These are phyloP conservation scores for Epichloe sp. DNA, from an alignment of 2,329 filamentous ascomycete species.

Conservation along the genomic window DNA sequence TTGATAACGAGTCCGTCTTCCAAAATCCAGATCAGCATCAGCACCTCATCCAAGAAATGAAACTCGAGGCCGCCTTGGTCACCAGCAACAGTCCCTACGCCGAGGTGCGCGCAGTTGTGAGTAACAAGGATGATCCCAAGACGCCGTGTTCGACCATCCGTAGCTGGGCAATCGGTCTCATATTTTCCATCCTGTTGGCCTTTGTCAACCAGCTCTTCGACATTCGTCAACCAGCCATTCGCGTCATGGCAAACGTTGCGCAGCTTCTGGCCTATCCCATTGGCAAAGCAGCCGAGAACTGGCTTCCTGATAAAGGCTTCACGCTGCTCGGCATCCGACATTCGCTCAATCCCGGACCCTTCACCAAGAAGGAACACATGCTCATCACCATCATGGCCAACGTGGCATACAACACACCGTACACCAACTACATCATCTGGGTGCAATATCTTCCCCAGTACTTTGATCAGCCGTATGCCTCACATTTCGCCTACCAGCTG, in stretches of 20 bases:
- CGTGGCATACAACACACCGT: constrained; percentile 37
- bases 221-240: constrained; percentile 41
- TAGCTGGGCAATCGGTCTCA: constrained; percentile 38
- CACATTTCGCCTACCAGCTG: constrained; percentile 40
- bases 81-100: constrained; percentile 44
- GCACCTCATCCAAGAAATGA: constrained; percentile 39
- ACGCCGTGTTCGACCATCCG: constrained; percentile 41
- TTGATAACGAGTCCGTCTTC: constrained; percentile 31
- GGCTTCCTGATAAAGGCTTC: constrained; percentile 37
- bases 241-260: constrained; percentile 40
- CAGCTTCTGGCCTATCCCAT: constrained; percentile 44
- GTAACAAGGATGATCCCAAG: constrained; percentile 38
- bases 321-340: constrained; percentile 32
- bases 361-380: constrained; percentile 49
- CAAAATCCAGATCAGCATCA: constrained; percentile 32
- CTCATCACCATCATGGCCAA: constrained; percentile 51
- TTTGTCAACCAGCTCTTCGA: constrained; percentile 46
- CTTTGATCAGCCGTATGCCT: constrained; percentile 41
- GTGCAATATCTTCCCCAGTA: constrained; percentile 38
- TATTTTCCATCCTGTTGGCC: constrained; percentile 34
- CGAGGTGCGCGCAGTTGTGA: constrained; percentile 42
- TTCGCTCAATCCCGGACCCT: constrained; percentile 41
- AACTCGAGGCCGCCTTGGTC: constrained; percentile 39
- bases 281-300: constrained; percentile 35
- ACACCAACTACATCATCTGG: constrained; percentile 43